Evolutionary conservation across 495 filamentous ascomycete species (phyloP).

Genomic region (Cenococcum geophilum): DNA sequence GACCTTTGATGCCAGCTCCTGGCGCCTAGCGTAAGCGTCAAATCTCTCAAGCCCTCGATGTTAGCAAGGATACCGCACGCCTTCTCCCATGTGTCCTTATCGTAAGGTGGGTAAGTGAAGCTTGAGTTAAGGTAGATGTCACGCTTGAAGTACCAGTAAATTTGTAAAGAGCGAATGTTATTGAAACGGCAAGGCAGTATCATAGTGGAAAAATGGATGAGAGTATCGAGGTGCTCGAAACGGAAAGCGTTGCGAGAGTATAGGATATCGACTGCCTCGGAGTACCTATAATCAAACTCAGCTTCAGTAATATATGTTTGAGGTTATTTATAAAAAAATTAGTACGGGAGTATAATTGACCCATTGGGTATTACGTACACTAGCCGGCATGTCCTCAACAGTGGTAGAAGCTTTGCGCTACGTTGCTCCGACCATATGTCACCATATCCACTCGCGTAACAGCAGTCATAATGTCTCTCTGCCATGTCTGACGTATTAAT

Average conservation of each 20-base stretch:
- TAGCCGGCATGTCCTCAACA: not conserved
- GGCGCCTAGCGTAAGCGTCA: not conserved
- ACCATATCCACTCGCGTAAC: not conserved
- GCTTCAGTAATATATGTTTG: not conserved
- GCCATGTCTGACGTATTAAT: not conserved
- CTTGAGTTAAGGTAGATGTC: not conserved
- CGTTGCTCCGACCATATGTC: not conserved
- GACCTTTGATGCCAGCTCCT: not conserved
- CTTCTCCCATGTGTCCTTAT: not conserved
- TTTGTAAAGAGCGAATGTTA: not conserved
- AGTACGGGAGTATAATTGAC: not conserved
- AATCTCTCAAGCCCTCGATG: not conserved
- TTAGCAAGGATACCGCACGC: conserved; percentile 1
- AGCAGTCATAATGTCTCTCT: not conserved
- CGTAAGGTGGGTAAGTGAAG: not conserved
- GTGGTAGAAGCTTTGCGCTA: not conserved
- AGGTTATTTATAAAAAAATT: not conserved
- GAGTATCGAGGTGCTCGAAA: conserved; percentile 2
- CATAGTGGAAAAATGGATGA: not conserved
- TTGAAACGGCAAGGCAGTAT: conserved; percentile 3
- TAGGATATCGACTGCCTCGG: conserved; percentile 1
- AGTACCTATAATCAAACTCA: not conserved
- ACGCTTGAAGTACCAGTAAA: not conserved
- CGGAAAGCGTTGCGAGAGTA: conserved; percentile 1
- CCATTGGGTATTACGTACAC: not conserved